phyloP scores from a whole-genome alignment of 2,329 filamentous ascomycete genomes.

The Chaetomiaceae sp. region DNA sequence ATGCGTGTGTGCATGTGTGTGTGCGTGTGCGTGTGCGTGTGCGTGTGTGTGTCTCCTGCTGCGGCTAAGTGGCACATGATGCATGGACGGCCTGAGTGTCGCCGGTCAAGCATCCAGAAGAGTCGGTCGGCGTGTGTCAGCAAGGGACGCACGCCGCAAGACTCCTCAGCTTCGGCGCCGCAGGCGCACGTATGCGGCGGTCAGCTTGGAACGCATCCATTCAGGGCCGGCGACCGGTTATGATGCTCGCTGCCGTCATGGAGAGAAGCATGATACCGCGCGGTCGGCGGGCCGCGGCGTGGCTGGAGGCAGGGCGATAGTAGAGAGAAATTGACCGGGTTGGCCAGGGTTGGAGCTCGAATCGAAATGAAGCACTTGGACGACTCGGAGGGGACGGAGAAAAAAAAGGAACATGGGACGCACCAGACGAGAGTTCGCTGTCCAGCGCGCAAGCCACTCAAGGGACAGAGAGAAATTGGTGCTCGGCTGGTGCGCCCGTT shows the following conservation, averaged over 20 bases:
- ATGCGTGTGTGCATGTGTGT: too few species aligned
- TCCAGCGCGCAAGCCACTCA: slow-evolving; percentile 8
- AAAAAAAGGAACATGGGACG: too few species aligned
- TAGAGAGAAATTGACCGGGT: too few species aligned
- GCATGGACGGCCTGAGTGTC: slow-evolving; percentile 4
- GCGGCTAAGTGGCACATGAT: slow-evolving; percentile 12
- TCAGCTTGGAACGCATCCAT: background rate
- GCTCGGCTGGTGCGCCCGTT: background rate
- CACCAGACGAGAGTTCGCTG: too few species aligned
- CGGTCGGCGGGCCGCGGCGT: background rate
- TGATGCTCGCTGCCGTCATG: background rate
- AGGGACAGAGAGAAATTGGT: slow-evolving; percentile 1
- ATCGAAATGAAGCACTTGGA: too few species aligned
- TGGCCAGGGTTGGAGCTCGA: too few species aligned
- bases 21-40: too few species aligned
- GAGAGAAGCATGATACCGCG: background rate
- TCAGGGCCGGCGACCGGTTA: background rate
- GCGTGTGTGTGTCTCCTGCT: background rate
- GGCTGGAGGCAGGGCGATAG: background rate
- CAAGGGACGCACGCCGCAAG: too few species aligned
- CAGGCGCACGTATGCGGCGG: slow-evolving; percentile 2
- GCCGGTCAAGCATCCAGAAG: background rate
- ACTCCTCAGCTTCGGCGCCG: background rate
- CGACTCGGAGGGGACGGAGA: too few species aligned
- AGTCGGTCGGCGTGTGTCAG: background rate